Evolutionary conservation across 352 stramenopile species (phyloP), one percentile per base, ranked within the genome.

Genomic region (Phytopythium aichiense): DNA sequence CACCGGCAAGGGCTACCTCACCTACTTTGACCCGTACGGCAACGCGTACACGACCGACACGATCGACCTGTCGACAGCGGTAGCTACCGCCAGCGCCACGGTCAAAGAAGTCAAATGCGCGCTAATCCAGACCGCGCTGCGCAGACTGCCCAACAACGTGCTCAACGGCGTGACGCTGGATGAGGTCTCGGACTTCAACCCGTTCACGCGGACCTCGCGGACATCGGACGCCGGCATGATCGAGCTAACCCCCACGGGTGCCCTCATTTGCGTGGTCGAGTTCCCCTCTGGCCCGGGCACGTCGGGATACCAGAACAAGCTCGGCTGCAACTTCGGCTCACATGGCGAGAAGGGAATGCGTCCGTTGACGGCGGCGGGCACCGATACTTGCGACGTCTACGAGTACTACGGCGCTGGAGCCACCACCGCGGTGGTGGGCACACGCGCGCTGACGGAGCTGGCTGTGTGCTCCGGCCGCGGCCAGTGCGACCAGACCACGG

Each of bases 1-100:
- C 1, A 23, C 52, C 4, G 18, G 23, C 35, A 25, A 4, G 8
- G 71, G 67, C 0, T 91, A 80, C 54, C 56, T 93, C 33, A 90
- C 79, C 30, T 93, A 91, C 54, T 65, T 76, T 11, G 84, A 93
- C n/a, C 78, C 81, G 33, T 90, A 93, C 49, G 84, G 84, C 15
- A 89, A 88, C 28, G 58, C 70, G 1, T 93, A 74, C 64, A 85
- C 73, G 5, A 92, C 83, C 0, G 66, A 72, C 8, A 69, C 61
- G 18, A 49, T 49, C 20, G 22, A n/a, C 18, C 22, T 49, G 28
- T 2, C 28, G 28, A 30, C 28, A 4, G 28, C 28, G 4, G 28
- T 4, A 30, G 4, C 28, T 30, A 4, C 28, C 28, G 4, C 28
- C 28, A 4, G 31, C 48, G 37, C 40, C 18, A 20, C 31, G 0